Base-by-base conservation (phyloP, 305 asterid species). In the Fraxinus latifolia region DNA sequence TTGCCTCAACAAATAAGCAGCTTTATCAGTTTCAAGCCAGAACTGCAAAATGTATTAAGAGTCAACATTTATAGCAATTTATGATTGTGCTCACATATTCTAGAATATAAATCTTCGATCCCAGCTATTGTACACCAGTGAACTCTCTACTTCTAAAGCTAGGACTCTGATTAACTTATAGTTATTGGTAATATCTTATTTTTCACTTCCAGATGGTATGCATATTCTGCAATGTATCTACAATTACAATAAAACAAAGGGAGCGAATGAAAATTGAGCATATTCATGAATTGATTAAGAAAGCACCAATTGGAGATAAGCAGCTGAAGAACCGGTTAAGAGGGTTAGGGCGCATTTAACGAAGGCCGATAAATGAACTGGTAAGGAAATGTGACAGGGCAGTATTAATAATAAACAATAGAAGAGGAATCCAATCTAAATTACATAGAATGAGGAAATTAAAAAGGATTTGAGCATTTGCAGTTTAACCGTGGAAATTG, bases 21-120 rank as follows among this genome's bases (percentile, higher is more conserved):
- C 99, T 90, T 96, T 96, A 90, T 96, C 99, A 23, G 99, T 96
- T 90, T 96, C 98, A 77, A 92, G 94, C 99, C 99, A 96, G 89
- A 93, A 94, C 99, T 96, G 98, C 94, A 92, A 87, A 82, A 67
- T 67, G 74, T 67, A 67, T 2, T 27, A 67, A 67, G 5, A 29
- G 19, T 67, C 37, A 67, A 36, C 74, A 65, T 12, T 29, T 27
- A 25, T 67, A 67, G 34, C 7, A 67, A 67, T 29, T 5, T 23
- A 21, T 62, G 15, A 44, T 9, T 23, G 15, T 8, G n/a, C 15
- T 62, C 72, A 23, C 32, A 8, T 21, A 23, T 62, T 62, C 4
- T 25, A 62, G 32, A 62, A 5, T 53, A 53, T 53, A 17, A n/a
- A n/a, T 7, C 70, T 19, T 60, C 15, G 14, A 62, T 21, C 72